Conservation (phyloP, 2,329 filamentous ascomycete genomes). For the Curvularia lunata region DNA sequence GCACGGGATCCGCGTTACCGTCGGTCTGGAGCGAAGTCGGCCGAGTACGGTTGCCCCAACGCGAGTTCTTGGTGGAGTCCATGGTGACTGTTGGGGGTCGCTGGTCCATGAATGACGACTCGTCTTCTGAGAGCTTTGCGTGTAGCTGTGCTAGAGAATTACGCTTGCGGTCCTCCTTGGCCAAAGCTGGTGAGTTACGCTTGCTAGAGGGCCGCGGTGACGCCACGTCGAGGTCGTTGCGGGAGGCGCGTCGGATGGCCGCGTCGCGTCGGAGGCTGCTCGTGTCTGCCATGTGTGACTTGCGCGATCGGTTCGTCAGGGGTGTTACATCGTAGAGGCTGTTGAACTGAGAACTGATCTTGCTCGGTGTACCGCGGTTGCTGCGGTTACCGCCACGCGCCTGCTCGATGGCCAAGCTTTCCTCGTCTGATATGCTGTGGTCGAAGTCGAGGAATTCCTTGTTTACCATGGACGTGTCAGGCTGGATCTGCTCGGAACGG, state of each 20-base stretch:
- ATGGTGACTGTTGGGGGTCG: slow-evolving; percentile 54
- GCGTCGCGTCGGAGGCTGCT: slow-evolving; percentile 53
- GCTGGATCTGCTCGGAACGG: slow-evolving; percentile 42
- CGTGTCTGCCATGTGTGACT: slow-evolving; percentile 41
- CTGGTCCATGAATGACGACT: slow-evolving; percentile 60
- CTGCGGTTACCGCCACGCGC: slow-evolving; percentile 58
- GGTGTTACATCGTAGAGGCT: slow-evolving; percentile 57
- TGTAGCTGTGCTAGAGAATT: slow-evolving; percentile 64
- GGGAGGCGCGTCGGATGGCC: slow-evolving; percentile 54
- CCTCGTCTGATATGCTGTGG: slow-evolving; percentile 52
- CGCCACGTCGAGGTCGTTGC: slow-evolving; percentile 49
- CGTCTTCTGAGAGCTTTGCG: slow-evolving; percentile 60
- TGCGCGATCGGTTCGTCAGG: slow-evolving; percentile 48
- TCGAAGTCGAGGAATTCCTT: slow-evolving; percentile 51
- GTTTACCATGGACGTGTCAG: slow-evolving; percentile 49
- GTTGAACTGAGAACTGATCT: slow-evolving; percentile 60
- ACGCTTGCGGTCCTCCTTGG: slow-evolving; percentile 48
- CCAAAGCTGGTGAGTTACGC: slow-evolving; percentile 39
- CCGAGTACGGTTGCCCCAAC: slow-evolving; percentile 58
- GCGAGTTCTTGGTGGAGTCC: slow-evolving; percentile 57
- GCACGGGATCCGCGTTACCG: slow-evolving; percentile 32
- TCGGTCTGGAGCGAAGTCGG: slow-evolving; percentile 51
- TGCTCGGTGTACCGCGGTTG: slow-evolving; percentile 46
- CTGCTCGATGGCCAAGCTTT: slow-evolving; percentile 63
- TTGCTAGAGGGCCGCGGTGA: slow-evolving; percentile 49